These are phyloP conservation scores for Sclerospora graminicola DNA, from an alignment of 352 stramenopile species.

Conservation along the genomic window DNA sequence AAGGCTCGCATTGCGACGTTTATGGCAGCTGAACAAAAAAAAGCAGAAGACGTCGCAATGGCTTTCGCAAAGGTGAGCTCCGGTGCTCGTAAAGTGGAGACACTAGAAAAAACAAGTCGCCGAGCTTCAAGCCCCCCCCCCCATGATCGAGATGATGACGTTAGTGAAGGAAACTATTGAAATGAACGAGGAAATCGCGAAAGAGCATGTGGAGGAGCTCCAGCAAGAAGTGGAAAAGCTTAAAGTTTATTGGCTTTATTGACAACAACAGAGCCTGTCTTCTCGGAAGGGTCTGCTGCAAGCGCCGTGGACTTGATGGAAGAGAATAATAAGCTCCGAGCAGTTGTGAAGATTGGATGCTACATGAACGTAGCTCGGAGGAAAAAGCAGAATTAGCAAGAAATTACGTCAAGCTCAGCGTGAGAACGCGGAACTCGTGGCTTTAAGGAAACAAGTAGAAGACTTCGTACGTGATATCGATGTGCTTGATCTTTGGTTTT, in stretches of 20 bases:
- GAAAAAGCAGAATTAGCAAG: slow-evolving; percentile 80
- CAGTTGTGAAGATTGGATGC: slow-evolving; percentile 68
- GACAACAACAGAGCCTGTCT: slow-evolving; percentile 30
- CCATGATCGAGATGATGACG: too few species aligned
- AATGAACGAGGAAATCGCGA: slow-evolving; percentile 84
- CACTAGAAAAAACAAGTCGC: slow-evolving; percentile 49
- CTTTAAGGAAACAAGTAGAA: slow-evolving; percentile 62
- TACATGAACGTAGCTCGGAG: slow-evolving; percentile 67
- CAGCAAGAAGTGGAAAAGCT: slow-evolving; percentile 65
- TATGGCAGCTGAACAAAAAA: slow-evolving; percentile 59
- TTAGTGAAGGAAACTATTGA: slow-evolving; percentile 84
- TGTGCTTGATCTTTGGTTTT: slow-evolving; percentile 1
- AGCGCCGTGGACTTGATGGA: slow-evolving; percentile 41
- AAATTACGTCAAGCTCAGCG: slow-evolving; percentile 65
- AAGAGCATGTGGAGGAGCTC: slow-evolving; percentile 71
- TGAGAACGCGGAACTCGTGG: slow-evolving; percentile 56
- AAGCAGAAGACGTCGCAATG: slow-evolving; percentile 62
- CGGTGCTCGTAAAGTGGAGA: slow-evolving; percentile 55
- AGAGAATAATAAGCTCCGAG: slow-evolving; percentile 78
- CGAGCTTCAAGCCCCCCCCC: too few species aligned
- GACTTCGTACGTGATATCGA: slow-evolving; percentile 30
- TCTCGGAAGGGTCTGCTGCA: slow-evolving; percentile 13
- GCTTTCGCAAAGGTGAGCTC: slow-evolving; percentile 62
- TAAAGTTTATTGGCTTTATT: slow-evolving; percentile 48
- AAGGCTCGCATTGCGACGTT: slow-evolving; percentile 59